phyloP scores from a whole-genome alignment of 352 stramenopile genomes.

The Phytophthora vignae region DNA sequence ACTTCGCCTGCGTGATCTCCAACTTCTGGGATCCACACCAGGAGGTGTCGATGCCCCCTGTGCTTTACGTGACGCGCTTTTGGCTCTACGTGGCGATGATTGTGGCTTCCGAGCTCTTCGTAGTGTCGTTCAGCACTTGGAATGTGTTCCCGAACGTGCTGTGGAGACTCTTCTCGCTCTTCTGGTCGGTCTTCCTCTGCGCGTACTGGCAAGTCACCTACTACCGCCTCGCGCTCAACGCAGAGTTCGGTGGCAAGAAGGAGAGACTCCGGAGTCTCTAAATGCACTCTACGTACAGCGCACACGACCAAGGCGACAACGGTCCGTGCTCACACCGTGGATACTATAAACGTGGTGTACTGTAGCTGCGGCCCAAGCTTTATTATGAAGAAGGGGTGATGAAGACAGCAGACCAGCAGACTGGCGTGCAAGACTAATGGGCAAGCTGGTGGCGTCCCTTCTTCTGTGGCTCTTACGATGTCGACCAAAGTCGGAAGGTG shows the following conservation, averaged over 20 bases:
- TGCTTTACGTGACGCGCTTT: constrained; percentile 77
- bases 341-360: constrained; percentile 20
- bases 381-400: constrained; percentile 27
- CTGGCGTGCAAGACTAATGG: constrained; percentile 12
- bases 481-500: constrained; percentile 93
- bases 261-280: constrained; percentile 81
- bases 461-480: constrained; percentile 32
- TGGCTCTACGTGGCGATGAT: constrained; percentile 71
- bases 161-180: constrained; percentile 74
- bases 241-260: constrained; percentile 84
- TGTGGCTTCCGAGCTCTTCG: constrained; percentile 58
- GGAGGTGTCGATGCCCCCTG: constrained; percentile 68
- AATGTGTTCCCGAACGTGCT: constrained; percentile 79
- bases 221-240: constrained; percentile 71
- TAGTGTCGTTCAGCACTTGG: constrained; percentile 88
- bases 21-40: constrained; percentile 76
- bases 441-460: constrained; percentile 2
- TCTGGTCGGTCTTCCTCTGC: constrained; percentile 58
- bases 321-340: not conserved
- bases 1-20: constrained; percentile 75
- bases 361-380: constrained; percentile 18
- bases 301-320: constrained; percentile 6
- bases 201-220: constrained; percentile 75
- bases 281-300: not conserved
- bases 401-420: constrained; percentile 8